These are phyloP conservation scores for Sutorius australiensis DNA, from an alignment of 768 basidiomycete species.

Conservation along the genomic window DNA sequence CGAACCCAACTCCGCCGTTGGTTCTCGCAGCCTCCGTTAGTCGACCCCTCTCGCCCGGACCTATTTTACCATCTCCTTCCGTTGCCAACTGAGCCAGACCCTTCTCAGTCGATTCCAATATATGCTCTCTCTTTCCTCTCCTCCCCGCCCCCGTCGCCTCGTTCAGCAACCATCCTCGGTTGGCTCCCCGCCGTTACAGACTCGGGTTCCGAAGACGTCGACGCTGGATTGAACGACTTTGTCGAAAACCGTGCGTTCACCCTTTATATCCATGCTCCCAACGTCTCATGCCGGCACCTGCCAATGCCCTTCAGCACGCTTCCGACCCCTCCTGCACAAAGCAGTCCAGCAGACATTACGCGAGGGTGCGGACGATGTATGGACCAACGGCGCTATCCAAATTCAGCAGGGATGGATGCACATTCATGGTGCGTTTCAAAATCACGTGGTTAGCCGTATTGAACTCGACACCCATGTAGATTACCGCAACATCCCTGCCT, in stretches of 20 bases:
- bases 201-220: constrained; percentile 29
- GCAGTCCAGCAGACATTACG: constrained; percentile 51
- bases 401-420: constrained; percentile 84
- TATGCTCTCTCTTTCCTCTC: constrained; percentile 67
- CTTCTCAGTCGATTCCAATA: constrained; percentile 42
- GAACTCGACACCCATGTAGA: constrained; percentile 39
- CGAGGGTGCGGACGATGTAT: constrained; percentile 62
- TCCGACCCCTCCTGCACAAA: constrained; percentile 57
- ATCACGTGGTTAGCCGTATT: neutral
- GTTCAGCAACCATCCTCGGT: constrained; percentile 57
- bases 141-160: constrained; percentile 38
- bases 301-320: constrained; percentile 43
- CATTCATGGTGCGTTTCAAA: constrained; percentile 48
- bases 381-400: constrained; percentile 61
- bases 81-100: constrained; percentile 41
- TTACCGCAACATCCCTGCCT: constrained; percentile 66
- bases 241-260: constrained; percentile 58
- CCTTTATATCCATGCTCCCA: neutral
- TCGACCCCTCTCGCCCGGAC: constrained; percentile 61
- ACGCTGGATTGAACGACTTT: constrained; percentile 67
- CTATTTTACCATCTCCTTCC: constrained; percentile 66
- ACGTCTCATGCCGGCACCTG: neutral
- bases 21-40: constrained; percentile 21
- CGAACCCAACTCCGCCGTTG: neutral
- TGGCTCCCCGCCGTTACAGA: constrained; percentile 58